Conservation (phyloP, 192 early-diverging fungal genomes). For the Coemansia sp. region DNA sequence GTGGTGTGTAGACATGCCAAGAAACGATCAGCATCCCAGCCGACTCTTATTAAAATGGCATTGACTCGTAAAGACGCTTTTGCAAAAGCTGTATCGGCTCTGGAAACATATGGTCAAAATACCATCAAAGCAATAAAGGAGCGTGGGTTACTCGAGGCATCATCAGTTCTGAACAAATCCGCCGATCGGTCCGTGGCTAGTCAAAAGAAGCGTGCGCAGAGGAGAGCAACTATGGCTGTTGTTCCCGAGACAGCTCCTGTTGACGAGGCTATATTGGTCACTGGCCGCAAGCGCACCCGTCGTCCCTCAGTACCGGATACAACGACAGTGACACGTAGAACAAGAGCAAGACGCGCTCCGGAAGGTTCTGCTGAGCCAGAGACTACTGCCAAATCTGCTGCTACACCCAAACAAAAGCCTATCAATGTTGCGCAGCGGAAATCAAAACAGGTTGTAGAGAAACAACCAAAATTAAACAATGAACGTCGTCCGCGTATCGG, state of each 20-base stretch:
- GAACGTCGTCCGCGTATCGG: slow-evolving; percentile 33
- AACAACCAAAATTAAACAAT: not conserved
- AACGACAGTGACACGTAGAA: not conserved
- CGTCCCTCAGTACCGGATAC: not conserved
- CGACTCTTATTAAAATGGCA: slow-evolving; percentile 21
- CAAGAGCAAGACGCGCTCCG: not conserved
- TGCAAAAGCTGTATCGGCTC: slow-evolving; percentile 18
- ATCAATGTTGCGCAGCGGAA: not conserved
- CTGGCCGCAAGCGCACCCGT: not conserved
- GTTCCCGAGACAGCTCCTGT: too few species aligned
- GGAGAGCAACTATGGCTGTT: not conserved
- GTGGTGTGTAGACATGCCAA: slow-evolving; percentile 41
- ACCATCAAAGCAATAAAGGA: not conserved
- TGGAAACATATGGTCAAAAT: slow-evolving; percentile 27
- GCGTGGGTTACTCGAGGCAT: slow-evolving; percentile 20
- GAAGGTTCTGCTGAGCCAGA: not conserved
- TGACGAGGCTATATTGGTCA: slow-evolving; percentile 11
- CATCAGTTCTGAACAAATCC: slow-evolving; percentile 3
- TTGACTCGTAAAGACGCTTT: slow-evolving; percentile 17
- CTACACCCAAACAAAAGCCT: not conserved
- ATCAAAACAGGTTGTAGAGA: not conserved
- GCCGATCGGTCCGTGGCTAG: not conserved
- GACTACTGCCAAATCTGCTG: not conserved
- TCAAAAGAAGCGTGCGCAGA: not conserved
- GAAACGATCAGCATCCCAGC: slow-evolving; percentile 29